phyloP scores from a whole-genome alignment of 2,329 filamentous ascomycete genomes.

The Plenodomus tracheiphilus region DNA sequence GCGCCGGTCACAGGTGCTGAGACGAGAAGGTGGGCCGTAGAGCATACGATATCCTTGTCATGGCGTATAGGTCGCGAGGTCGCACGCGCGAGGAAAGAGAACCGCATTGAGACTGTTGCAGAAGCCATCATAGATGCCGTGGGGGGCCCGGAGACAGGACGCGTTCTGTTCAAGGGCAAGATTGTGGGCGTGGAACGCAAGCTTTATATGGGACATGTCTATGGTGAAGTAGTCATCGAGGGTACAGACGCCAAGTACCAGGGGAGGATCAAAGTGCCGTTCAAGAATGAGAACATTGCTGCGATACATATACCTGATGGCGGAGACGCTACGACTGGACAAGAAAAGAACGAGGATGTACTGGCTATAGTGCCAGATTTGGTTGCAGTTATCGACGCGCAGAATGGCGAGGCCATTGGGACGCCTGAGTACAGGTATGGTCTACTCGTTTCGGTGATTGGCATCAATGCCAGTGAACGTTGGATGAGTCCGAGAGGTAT shows the following conservation, averaged over 20 bases:
- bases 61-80: constrained; percentile 47
- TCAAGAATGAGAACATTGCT: constrained; percentile 76
- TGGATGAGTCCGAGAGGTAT: constrained; percentile 58
- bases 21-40: constrained; percentile 44
- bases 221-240: constrained; percentile 48
- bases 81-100: constrained; percentile 37
- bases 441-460: constrained; percentile 56
- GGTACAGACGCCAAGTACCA: constrained; percentile 26
- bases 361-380: constrained; percentile 56
- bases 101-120: constrained; percentile 42
- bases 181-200: constrained; percentile 50
- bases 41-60: constrained; percentile 44
- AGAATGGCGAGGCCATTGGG: constrained; percentile 55
- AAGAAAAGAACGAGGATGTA: constrained; percentile 45
- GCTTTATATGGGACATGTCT: constrained; percentile 47
- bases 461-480: constrained; percentile 57
- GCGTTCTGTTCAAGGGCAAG: constrained; percentile 51
- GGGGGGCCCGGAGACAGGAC: constrained; percentile 42
- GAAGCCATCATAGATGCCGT: constrained; percentile 49
- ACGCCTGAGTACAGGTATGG: constrained; percentile 61
- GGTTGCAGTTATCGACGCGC: constrained; percentile 54
- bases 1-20: constrained; percentile 44
- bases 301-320: constrained; percentile 46
- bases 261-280: constrained; percentile 65
- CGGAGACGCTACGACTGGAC: constrained; percentile 25